Base-by-base conservation (phyloP, 2,329 filamentous ascomycete genomes). In the Metarhizium humberi region DNA sequence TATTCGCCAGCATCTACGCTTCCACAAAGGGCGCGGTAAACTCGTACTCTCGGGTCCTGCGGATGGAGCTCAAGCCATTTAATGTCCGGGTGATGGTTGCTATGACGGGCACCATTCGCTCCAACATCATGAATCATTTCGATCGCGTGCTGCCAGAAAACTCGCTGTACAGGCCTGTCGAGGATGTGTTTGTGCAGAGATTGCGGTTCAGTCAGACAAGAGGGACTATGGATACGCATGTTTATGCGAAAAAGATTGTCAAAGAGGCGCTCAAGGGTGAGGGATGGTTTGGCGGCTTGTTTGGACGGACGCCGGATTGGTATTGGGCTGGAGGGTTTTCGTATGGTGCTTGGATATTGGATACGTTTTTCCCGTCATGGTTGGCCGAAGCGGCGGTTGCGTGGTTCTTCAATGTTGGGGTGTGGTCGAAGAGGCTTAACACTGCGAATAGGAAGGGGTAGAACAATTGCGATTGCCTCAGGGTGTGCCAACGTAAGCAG, bases 51-150 rank as follows among this genome's bases (percentile, higher is more conserved):
- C 78, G 78, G 56, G 75, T 73, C 0, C 68, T 82, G 34, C 77
- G 80, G 29, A 66, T 78, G 51, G 80, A 83, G 60, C 70, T 83
- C 45, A 70, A 71, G 48, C 79, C 78, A 1, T 77, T 81, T 49
- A 72, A 72, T 60, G 78, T 82, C 10, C 75, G 79, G 59, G 79
- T 82, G 65, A 81, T 81, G 74, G 74, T 80, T 18, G 75, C 75
- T 62, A 75, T 81, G 69, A 76, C 78, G 0, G 79, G 79, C 29
- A 79, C 78, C 2, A 77, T 82, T 13, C 67, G 68, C 46, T 78
- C 75, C 61, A 76, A 79, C 65, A 79, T 78, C 53, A 74, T 75
- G 6, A 67, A 63, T 59, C 71, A 72, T 45, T 62, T 63, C 1
- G 67, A 73, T 58, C 72, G 75, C 55, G 56, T 59, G 3, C 68